Evolutionary conservation across 495 filamentous ascomycete genomes (phyloP), one percentile per base, ranked within the genome.

Genomic region (Cercophora samala): DNA sequence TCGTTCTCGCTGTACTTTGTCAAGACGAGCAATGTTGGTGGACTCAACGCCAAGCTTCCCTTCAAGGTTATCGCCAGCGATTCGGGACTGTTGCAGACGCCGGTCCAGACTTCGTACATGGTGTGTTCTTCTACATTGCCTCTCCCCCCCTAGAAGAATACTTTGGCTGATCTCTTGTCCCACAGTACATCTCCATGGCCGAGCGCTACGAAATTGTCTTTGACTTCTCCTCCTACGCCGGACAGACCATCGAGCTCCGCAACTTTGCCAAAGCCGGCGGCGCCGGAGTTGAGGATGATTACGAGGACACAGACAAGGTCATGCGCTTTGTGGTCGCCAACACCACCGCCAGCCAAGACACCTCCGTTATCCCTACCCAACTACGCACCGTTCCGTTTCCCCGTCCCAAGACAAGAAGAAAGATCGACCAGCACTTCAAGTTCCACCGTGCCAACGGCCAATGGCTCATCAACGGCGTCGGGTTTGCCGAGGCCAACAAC

Each of bases 121-220:
- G 37, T 17, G 2, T 46, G 37, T 46, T 46, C 15, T 13, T 46
- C 15, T 9, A 4, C 37, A 13, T 5, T 46, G 2, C 1, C 9
- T 11, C 11, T 46, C 0, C 8, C 13, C 11, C 8, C 37, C 15
- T 13, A 13, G 3, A 46, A 46, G 5, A 13, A 9, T 29, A 29
- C n/a, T n/a, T n/a, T n/a, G 29, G 37, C 37, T 46, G 13, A 46
- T 9, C 15, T 11, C 2, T 46, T 46, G 37, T 0, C 0, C 37
- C 5, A 2, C 2, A 46, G 51, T 70, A 73, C 53, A 78, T 84
- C 24, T 66, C 81, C 32, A 83, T 84, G 78, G 84, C 80, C 1
- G 84, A 86, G 70, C 78, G 84, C 8, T 86, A 79, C 55, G 84
- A 86, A 53, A 67, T 84, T 8, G 73, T 85, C 19, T 65, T 86